Evolutionary conservation across 495 filamentous ascomycete species (phyloP), one percentile per base, ranked within the genome.

Genomic region (Thozetella sp.): DNA sequence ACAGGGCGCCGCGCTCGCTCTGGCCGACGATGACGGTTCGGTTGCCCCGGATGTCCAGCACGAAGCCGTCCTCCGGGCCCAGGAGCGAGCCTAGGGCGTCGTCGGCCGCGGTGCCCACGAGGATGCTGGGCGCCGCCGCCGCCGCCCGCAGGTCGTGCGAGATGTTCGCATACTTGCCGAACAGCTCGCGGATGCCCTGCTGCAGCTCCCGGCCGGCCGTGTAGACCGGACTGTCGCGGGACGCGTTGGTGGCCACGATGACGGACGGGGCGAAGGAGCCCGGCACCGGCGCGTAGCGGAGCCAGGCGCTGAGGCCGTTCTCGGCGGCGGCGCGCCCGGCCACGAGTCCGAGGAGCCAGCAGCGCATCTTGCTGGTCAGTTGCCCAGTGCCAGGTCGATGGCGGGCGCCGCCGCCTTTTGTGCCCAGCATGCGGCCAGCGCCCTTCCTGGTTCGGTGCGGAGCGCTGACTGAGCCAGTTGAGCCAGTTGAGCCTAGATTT

Each of bases 1-100:
- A 92, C 2, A 92, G 71, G 0, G 87, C 84, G 17, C 88, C 88
- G 11, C 87, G 83, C 61, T 88, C 84, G 64, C 88, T 90, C 62
- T 88, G 80, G 22, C 89, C 88, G 10, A 90, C 64, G 46, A 92
- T 90, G 26, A 79, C 72, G 30, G 89, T 79, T 0, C 63, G 72
- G 1, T 70, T 54, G 13, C 74, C 74, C 2, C 76, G 65, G 22
- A 70, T 78, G 59, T 67, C 78, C 22, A 91, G 76, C 76, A 80
- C 86, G 69, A 87, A 90, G 11, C 88, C 88, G 66, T 90, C 88
- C 60, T 83, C 78, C 23, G 76, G 76, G 3, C 90, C 74, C 13
- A 78, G 65, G 2, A 82, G 76, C 37, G 75, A 46, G 13, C 71
- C 58, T 53, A 52, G 34, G 0, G 67, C 69, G 69, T 83, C 89